Base-by-base conservation (phyloP, 2,329 filamentous ascomycete genomes). In the Fusarium gaditjirri region DNA sequence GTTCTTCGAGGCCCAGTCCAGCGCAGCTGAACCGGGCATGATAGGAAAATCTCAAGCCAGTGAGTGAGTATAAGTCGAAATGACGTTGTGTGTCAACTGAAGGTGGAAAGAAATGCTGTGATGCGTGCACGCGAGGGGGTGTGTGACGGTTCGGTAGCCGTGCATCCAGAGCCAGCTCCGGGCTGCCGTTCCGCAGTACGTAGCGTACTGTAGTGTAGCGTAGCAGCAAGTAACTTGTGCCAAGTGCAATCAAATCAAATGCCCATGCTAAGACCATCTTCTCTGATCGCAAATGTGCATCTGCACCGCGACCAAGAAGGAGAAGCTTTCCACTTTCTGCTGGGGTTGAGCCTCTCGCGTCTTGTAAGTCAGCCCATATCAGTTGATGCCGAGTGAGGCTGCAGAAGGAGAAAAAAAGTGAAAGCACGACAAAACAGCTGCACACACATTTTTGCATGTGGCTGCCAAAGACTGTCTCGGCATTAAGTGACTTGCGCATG, bases 141-240 rank as follows among this genome's bases (percentile, higher is more conserved):
- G 60, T 64, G 71, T 61, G 33, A 59, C 59, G 47, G 56, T 60
- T 56, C 59, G 46, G 70, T 71, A 70, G 70, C 59, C 68, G 73
- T 66, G 49, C 73, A 63, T 69, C 67, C 71, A 74, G 61, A 73
- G 73, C 73, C 71, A 76, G 71, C 72, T 70, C 73, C 61, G 65
- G 64, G 69, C 59, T 74, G 63, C 66, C 63, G 57, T 75, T 64
- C 70, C 73, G 65, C 64, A 64, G 60, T 57, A 57, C 42, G 42
- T 36, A 57, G 33, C 42, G 49, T 38, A 53, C 47, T 50, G 29
- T 35, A 50, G 47, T 50, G 54, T 36, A 57, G 54, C 42, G 33
- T 53, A 39, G 49, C 49, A 53, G 33, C 25, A 53, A 53, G 49
- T 49, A 57, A 36, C 54, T 49, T 61, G 38, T 73, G 69, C 73